Evolutionary conservation across 129 eudicot genomes (phyloP), one percentile per base, ranked within the genome.

Genomic region (Chrysanthemum makinoi): DNA sequence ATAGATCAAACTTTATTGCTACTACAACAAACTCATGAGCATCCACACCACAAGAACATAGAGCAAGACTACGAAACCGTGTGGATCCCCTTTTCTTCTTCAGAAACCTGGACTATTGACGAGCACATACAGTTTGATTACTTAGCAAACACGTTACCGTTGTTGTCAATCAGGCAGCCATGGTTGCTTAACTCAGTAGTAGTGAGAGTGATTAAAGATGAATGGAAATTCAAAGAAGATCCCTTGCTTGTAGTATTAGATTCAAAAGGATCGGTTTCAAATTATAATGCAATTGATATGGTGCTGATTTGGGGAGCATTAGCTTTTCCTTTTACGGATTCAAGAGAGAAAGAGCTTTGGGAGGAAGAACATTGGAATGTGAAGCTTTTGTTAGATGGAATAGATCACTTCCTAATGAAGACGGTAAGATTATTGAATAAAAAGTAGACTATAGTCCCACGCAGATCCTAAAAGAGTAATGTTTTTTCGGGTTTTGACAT

Each of bases 301-400:
- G 84, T 82, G 60, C 65, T 82, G 80, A 81, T 89, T 19, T 86
- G 98, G 96, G 98, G 96, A 6, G 79, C 84, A 17, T 75, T 72
- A 76, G 96, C 96, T 60, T 86, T 80, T 75, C 97, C 97, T 35
- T 91, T 91, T 75, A 82, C 94, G 15, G 72, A 39, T 44, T 78
- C 77, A 10, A 86, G 86, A 75, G 97, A 80, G 80, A 77, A 67
- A 65, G 87, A 86, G 81, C 86, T 91, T n/a, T 88, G 94, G 96
- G 77, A 75, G 72, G 74, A 82, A 30, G 80, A 83, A 69, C 74
- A 35, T 1, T 78, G 83, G 83, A 80, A 15, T 68, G 9, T 88
- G 58, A 71, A 80, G 59, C 75, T 88, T 48, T 39, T 91, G 70
- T 19, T 86, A 10, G 77, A 84, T 75, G 84, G 75, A 50, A 68